Evolutionary conservation across 768 basidiomycete species (phyloP).

Genomic region (Filobasidium floriforme): DNA sequence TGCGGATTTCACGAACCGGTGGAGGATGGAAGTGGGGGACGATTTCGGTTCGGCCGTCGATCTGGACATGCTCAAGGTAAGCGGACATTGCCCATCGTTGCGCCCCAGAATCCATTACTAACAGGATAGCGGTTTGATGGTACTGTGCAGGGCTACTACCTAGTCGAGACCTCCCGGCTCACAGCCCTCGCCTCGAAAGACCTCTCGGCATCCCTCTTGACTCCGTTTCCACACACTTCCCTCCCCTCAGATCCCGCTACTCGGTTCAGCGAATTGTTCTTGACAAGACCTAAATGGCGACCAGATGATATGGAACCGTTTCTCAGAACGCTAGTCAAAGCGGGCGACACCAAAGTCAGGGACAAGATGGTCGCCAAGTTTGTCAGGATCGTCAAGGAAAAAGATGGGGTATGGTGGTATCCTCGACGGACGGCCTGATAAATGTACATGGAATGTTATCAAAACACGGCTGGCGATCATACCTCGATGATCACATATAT

Average conservation of each 20-base stretch:
- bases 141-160: slow-evolving; percentile 61
- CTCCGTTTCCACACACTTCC: slow-evolving; percentile 65
- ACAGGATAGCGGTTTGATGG: neutral
- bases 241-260: slow-evolving; percentile 70
- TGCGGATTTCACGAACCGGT: slow-evolving; percentile 55
- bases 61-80: slow-evolving; percentile 61
- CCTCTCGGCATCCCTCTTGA: slow-evolving; percentile 46
- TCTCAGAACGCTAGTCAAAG: slow-evolving; percentile 61
- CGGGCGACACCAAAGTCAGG: slow-evolving; percentile 70
- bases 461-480: neutral
- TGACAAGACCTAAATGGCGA: slow-evolving; percentile 49
- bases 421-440: slow-evolving; percentile 28
- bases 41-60: slow-evolving; percentile 60
- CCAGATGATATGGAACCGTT: slow-evolving; percentile 74
- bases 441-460: neutral
- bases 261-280: slow-evolving; percentile 82
- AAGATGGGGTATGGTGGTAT: slow-evolving; percentile 59
- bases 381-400: slow-evolving; percentile 67
- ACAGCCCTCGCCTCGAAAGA: slow-evolving; percentile 37
- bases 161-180: slow-evolving; percentile 50
- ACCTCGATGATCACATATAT: too few species aligned
- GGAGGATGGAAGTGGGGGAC: slow-evolving; percentile 72
- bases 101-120: neutral
- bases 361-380: slow-evolving; percentile 83
- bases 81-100: neutral